Evolutionary conservation across 2,329 filamentous ascomycete genomes (phyloP).

Genomic region (Penicillium sclerotigenum): DNA sequence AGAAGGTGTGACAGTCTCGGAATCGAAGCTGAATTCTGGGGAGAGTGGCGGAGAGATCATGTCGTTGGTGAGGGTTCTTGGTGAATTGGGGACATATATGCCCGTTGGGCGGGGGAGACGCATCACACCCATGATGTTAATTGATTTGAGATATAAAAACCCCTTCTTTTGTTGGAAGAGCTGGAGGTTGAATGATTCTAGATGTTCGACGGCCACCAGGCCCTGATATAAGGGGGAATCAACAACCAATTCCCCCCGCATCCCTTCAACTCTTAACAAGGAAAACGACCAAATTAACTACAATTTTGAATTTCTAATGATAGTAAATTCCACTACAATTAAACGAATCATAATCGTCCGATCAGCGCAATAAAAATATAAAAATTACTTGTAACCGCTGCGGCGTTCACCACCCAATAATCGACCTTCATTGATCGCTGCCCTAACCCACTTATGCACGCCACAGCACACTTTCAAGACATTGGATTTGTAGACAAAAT

Average conservation of each 20-base stretch:
- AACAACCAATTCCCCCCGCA: slow-evolving; percentile 17
- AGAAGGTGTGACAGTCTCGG: slow-evolving; percentile 36
- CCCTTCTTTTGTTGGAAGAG: slow-evolving; percentile 1
- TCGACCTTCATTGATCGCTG: neutral
- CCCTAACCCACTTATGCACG: slow-evolving; percentile 13
- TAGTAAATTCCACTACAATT: slow-evolving; percentile 11
- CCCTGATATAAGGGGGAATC: slow-evolving; percentile 18
- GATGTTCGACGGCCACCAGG: neutral
- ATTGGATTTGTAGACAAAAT: neutral
- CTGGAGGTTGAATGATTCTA: neutral
- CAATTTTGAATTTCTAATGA: slow-evolving; percentile 20
- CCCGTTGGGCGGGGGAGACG: slow-evolving; percentile 35
- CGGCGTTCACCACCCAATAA: slow-evolving; percentile 20
- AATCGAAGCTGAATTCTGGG: slow-evolving; percentile 37
- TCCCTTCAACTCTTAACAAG: slow-evolving; percentile 7
- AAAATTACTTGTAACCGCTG: slow-evolving; percentile 23
- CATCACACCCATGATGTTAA: slow-evolving; percentile 34
- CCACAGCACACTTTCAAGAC: slow-evolving; percentile 11
- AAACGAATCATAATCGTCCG: slow-evolving; percentile 13
- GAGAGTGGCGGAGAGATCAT: slow-evolving; percentile 45
- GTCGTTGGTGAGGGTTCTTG: slow-evolving; percentile 37
- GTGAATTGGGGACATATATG: slow-evolving; percentile 36
- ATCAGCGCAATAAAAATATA: slow-evolving; percentile 16
- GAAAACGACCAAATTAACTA: slow-evolving; percentile 15
- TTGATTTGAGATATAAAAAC: neutral